Conservation (phyloP, 345 rosid species). For the Lepidium sativum region DNA sequence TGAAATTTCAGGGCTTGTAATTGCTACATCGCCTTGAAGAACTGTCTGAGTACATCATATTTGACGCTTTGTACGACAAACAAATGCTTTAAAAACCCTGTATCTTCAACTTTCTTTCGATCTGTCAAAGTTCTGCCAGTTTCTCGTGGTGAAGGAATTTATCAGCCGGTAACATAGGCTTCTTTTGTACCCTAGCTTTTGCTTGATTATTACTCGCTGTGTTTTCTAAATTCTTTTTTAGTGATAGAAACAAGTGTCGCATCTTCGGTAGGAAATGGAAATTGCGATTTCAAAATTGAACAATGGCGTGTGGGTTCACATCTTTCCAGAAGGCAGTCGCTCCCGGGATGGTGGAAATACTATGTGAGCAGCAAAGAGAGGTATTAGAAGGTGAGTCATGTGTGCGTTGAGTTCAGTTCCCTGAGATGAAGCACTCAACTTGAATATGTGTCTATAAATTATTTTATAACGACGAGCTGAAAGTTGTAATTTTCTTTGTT, state of each 20-base stretch:
- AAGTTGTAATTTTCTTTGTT: not conserved
- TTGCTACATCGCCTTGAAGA: too few species aligned
- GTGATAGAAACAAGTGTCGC: not conserved
- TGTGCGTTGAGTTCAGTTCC: not conserved
- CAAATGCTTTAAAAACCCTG: slow-evolving; percentile 83
- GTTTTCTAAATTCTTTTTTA: not conserved
- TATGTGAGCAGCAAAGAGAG: slow-evolving; percentile 74
- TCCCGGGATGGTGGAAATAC: slow-evolving; percentile 95
- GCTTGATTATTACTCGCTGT: not conserved
- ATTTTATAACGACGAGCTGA: not conserved
- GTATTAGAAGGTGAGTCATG: slow-evolving; percentile 71
- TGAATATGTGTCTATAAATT: not conserved
- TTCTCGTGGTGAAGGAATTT: slow-evolving; percentile 89
- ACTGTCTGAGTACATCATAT: too few species aligned
- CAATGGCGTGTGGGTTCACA: slow-evolving; percentile 94
- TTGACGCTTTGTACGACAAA: slow-evolving; percentile 96
- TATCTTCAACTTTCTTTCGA: slow-evolving; percentile 76
- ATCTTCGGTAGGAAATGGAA: slow-evolving; percentile 71
- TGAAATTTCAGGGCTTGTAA: too few species aligned
- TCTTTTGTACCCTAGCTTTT: not conserved
- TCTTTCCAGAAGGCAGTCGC: slow-evolving; percentile 95
- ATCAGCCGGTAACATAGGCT: slow-evolving; percentile 65
- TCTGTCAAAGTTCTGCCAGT: slow-evolving; percentile 87
- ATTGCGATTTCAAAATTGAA: slow-evolving; percentile 85
- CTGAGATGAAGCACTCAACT: not conserved